These are phyloP conservation scores for Aspergillus sp. DNA, from an alignment of 2,329 filamentous ascomycete species.

Conservation along the genomic window DNA sequence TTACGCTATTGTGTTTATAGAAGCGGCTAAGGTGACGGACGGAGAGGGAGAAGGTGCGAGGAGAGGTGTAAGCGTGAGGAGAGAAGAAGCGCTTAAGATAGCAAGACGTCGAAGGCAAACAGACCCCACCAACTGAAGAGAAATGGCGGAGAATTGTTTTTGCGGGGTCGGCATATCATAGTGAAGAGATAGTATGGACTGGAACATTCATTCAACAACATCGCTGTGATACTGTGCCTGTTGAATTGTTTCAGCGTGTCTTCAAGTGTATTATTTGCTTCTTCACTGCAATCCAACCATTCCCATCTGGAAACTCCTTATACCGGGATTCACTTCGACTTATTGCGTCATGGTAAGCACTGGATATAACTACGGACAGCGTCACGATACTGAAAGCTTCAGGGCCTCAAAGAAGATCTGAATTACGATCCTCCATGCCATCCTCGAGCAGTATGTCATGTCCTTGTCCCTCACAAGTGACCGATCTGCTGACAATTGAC, in stretches of 20 bases:
- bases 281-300: not conserved
- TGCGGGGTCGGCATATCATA: slow-evolving; percentile 15
- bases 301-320: not conserved
- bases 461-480: not conserved
- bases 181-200: too few species aligned
- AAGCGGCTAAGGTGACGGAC: not conserved
- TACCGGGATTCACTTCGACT: not conserved
- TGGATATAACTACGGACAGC: slow-evolving; percentile 1
- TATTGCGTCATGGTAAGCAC: slow-evolving; percentile 24
- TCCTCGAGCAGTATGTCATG: slow-evolving; percentile 63
- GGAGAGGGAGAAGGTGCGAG: not conserved
- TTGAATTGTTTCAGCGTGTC: too few species aligned
- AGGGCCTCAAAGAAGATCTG: slow-evolving; percentile 59
- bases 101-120: slow-evolving; percentile 1
- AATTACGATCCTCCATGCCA: slow-evolving; percentile 74
- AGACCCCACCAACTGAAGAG: slow-evolving; percentile 16
- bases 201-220: too few species aligned
- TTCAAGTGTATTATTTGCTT: too few species aligned
- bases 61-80: not conserved
- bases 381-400: slow-evolving; percentile 15
- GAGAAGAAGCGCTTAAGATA: slow-evolving; percentile 3
- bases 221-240: too few species aligned
- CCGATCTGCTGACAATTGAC: slow-evolving; percentile 9
- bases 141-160: slow-evolving; percentile 33
- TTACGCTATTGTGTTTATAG: too few species aligned